These are phyloP conservation scores for Centrapalus pauciflorus DNA, from an alignment of 129 eudicot species.

Conservation along the genomic window DNA sequence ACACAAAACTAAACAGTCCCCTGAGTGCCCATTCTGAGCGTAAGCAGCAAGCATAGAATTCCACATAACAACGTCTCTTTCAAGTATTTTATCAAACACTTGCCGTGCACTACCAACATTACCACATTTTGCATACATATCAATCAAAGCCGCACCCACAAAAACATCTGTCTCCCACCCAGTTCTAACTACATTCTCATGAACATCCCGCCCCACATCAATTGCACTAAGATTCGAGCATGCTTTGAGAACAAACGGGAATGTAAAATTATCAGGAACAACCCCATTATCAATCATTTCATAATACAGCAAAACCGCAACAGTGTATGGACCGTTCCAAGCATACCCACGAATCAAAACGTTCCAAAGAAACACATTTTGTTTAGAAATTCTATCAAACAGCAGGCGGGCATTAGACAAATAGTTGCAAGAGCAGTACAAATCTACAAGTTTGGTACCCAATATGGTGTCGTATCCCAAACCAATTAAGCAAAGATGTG, in stretches of 20 bases:
- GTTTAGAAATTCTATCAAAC: conserved; percentile 60
- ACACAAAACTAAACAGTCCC: conserved; percentile 45
- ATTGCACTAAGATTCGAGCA: conserved; percentile 46
- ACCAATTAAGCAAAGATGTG: conserved; percentile 48
- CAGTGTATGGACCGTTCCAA: conserved; percentile 65
- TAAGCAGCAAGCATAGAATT: conserved; percentile 68
- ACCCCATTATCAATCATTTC: conserved; percentile 48
- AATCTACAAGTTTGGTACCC: conserved; percentile 56
- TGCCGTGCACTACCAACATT: conserved; percentile 35
- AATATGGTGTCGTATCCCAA: conserved; percentile 34
- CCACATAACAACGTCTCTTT: conserved; percentile 74
- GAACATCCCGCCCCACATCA: conserved; percentile 47
- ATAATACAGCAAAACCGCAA: conserved; percentile 40
- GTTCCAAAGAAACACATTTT: conserved; percentile 61
- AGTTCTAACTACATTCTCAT: conserved; percentile 40
- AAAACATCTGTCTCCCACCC: conserved; percentile 70
- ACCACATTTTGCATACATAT: conserved; percentile 79
- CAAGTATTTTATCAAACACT: conserved; percentile 51
- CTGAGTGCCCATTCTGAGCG: conserved; percentile 51
- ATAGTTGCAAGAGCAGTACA: conserved; percentile 42
- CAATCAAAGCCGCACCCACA: conserved; percentile 67
- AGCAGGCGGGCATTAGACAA: conserved; percentile 50
- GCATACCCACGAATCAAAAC: conserved; percentile 81
- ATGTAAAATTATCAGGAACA: conserved; percentile 63
- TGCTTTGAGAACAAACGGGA: conserved; percentile 67